Evolutionary conservation across 805 yeast species (phyloP).

Genomic region (Lipomyces spencermartinsiae): DNA sequence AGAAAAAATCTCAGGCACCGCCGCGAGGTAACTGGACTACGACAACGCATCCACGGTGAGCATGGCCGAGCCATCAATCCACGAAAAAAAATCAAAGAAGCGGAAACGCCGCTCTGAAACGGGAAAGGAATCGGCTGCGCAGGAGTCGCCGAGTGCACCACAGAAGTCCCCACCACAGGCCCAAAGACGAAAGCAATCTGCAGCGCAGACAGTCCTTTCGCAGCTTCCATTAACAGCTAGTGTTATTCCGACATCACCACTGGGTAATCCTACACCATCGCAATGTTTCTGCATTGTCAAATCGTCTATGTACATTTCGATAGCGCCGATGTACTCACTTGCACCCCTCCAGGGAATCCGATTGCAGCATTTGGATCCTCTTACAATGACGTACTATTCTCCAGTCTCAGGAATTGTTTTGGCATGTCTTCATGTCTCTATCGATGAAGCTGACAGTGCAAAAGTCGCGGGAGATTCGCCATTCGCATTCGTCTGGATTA

Average conservation of each 20-base stretch:
- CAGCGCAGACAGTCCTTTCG: conserved; percentile 25
- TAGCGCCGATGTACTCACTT: conserved; percentile 80
- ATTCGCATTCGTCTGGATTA: conserved; percentile 85
- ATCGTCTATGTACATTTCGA: conserved; percentile 73
- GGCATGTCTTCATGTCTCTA: conserved; percentile 70
- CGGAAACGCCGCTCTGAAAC: conserved; percentile 16
- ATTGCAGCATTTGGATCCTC: conserved; percentile 87
- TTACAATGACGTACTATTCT: conserved; percentile 80
- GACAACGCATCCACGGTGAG: not conserved
- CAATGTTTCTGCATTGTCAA: conserved; percentile 71
- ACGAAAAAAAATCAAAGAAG: conserved; percentile 17
- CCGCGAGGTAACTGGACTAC: not conserved
- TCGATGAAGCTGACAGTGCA: conserved; percentile 58
- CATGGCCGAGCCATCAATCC: conserved; percentile 9
- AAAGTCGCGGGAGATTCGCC: conserved; percentile 81
- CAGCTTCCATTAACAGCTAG: conserved; percentile 20
- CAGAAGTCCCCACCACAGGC: not conserved
- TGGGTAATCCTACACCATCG: conserved; percentile 44
- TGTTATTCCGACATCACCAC: conserved; percentile 12
- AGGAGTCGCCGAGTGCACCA: not conserved
- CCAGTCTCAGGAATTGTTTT: conserved; percentile 82
- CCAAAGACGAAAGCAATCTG: conserved; percentile 19
- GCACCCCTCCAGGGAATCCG: conserved; percentile 79
- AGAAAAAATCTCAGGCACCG: not conserved
- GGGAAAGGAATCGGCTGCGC: not conserved